Conservation (phyloP, 371 early-diverging fungal genomes). For the Apophysomyces trapeziformis region DNA sequence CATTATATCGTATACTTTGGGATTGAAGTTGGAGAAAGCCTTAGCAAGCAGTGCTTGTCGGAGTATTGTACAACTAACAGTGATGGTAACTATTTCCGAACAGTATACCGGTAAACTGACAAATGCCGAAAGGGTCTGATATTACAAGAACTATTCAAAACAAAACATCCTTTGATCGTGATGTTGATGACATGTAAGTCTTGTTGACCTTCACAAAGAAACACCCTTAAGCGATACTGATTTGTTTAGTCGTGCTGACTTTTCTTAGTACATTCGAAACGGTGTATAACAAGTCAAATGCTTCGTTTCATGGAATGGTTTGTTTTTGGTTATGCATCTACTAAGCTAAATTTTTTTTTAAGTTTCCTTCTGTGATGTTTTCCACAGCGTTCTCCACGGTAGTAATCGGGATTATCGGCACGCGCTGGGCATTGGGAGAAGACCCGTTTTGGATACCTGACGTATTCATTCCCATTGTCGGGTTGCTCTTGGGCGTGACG, state of each 20-base stretch:
- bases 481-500: conserved; percentile 83
- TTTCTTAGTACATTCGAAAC: conserved; percentile 55
- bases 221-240: background rate
- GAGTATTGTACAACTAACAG: conserved; percentile 61
- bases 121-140: conserved; percentile 48
- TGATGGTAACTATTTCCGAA: conserved; percentile 51
- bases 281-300: conserved; percentile 56
- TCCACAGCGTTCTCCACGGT: conserved; percentile 50
- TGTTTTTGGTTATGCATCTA: background rate
- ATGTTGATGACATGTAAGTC: conserved; percentile 58
- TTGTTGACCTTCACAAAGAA: background rate
- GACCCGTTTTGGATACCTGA: conserved; percentile 72
- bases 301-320: conserved; percentile 57
- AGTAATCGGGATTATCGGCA: conserved; percentile 60
- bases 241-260: conserved; percentile 38
- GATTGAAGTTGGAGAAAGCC: conserved; percentile 60
- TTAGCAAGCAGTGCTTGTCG: conserved; percentile 65
- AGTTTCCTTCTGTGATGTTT: conserved; percentile 51
- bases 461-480: conserved; percentile 82
- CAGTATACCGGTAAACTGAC: background rate
- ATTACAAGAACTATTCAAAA: conserved; percentile 63
- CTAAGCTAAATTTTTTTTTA: background rate
- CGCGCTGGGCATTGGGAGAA: conserved; percentile 71
- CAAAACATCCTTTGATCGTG: conserved; percentile 51
- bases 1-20: conserved; percentile 56